Conservation (phyloP, 2,329 filamentous ascomycete genomes). For the Stagonosporopsis chrysanthemi region DNA sequence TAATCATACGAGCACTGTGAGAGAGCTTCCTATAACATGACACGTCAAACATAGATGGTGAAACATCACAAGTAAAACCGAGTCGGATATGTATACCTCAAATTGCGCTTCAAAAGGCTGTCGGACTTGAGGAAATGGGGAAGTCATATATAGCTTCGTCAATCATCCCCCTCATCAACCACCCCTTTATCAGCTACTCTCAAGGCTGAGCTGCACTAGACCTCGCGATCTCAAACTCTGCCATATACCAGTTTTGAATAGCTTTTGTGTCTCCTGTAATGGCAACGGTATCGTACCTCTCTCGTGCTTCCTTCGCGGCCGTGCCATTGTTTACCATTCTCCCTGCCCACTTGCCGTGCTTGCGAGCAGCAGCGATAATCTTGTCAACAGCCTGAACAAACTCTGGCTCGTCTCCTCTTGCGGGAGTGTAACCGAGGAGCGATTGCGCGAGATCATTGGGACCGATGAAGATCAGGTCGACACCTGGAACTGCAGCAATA, state of each 20-base stretch:
- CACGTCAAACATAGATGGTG: too few relatives aligned
- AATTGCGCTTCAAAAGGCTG: too few relatives aligned
- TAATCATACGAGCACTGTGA: too few relatives aligned
- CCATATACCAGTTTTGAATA: constrained; percentile 60
- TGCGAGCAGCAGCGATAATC: constrained; percentile 61
- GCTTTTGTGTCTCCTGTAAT: constrained; percentile 58
- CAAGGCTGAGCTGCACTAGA: constrained; percentile 12
- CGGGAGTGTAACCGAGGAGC: constrained; percentile 66
- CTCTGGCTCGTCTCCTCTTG: constrained; percentile 62
- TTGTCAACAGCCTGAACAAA: constrained; percentile 64
- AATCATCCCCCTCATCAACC: too few relatives aligned
- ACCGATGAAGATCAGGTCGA: constrained; percentile 71
- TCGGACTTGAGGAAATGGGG: too few relatives aligned
- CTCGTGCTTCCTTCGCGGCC: constrained; percentile 50
- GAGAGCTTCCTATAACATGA: too few relatives aligned
- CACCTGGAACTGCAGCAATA: constrained; percentile 66
- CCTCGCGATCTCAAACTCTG: constrained; percentile 30
- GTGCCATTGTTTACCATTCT: constrained; percentile 56
- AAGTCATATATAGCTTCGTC: too few relatives aligned
- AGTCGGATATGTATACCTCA: too few relatives aligned
- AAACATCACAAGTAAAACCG: too few relatives aligned
- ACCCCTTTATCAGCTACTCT: too few relatives aligned
- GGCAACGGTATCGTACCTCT: constrained; percentile 55
- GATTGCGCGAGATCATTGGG: constrained; percentile 67
- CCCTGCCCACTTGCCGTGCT: constrained; percentile 71